These are phyloP conservation scores for Citrus australasica DNA, from an alignment of 345 rosid genomes.

Conservation along the genomic window DNA sequence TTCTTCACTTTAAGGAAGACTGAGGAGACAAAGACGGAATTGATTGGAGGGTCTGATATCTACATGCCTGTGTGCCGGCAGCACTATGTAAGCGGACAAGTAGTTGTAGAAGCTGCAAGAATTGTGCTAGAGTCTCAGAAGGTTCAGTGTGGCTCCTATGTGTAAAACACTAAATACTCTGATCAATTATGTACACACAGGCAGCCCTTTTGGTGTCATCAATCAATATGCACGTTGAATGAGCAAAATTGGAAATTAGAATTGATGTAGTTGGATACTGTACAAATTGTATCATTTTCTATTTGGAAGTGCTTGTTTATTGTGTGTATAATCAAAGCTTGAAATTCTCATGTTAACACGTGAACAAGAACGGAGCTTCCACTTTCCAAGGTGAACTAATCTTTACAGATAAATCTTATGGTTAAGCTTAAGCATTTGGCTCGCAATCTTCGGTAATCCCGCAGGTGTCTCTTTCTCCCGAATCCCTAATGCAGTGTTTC, in stretches of 20 bases:
- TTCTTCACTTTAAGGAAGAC: constrained; percentile 80
- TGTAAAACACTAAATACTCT: neutral
- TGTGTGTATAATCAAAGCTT: neutral
- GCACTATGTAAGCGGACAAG: constrained; percentile 75
- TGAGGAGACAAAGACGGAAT: constrained; percentile 54
- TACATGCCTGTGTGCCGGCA: constrained; percentile 88
- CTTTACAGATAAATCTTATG: neutral
- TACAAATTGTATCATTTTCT: neutral
- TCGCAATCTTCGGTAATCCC: too few species aligned
- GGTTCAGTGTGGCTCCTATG: constrained; percentile 23
- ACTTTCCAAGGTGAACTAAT: neutral
- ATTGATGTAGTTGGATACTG: neutral
- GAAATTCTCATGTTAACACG: too few species aligned
- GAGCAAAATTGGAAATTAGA: neutral
- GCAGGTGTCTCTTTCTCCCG: too few species aligned
- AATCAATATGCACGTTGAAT: neutral
- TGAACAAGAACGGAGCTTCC: neutral
- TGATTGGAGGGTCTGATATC: constrained; percentile 73
- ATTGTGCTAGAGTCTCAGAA: constrained; percentile 47
- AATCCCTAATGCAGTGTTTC: too few species aligned
- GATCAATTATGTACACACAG: neutral
- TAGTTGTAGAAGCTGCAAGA: constrained; percentile 64
- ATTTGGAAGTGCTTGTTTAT: neutral
- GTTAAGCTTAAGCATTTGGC: too few species aligned
- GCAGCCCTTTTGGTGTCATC: neutral